Evolutionary conservation across 192 early-diverging fungal genomes (phyloP).

Genomic region (Jimgerdemannia flammicorona): DNA sequence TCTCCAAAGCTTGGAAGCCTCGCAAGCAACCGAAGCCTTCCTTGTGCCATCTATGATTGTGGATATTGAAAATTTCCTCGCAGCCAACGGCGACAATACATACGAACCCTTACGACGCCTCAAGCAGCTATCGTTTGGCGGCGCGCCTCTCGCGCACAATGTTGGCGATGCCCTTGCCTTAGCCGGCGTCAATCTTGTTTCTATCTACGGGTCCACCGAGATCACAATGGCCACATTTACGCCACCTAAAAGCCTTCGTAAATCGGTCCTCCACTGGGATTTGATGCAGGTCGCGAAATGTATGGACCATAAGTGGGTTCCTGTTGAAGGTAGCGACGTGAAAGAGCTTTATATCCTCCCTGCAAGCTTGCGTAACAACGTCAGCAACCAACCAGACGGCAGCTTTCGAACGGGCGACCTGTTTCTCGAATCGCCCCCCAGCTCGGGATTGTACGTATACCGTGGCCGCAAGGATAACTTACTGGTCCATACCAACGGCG

Average conservation of each 20-base stretch:
- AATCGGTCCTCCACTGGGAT: background rate
- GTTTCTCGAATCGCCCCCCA: background rate
- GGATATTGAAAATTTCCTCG: background rate
- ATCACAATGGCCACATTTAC: background rate
- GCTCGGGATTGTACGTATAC: background rate
- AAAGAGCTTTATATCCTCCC: background rate
- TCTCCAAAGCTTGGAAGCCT: background rate
- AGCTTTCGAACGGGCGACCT: background rate
- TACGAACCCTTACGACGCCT: background rate
- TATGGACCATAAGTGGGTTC: background rate
- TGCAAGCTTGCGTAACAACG: background rate
- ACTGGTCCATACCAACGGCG: conserved; percentile 23
- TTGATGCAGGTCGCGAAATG: too few species aligned
- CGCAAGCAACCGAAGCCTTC: background rate
- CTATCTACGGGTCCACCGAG: background rate
- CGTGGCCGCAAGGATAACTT: conserved; percentile 21
- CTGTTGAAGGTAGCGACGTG: background rate
- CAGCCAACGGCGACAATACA: background rate
- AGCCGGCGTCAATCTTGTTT: background rate
- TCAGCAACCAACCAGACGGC: background rate
- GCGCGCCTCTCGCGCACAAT: background rate
- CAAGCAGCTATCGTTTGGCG: background rate
- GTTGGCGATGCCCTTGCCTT: background rate
- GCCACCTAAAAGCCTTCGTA: background rate
- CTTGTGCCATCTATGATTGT: background rate